Base-by-base conservation (phyloP, 805 yeast genomes). In the Middelhovenomyces tepae region DNA sequence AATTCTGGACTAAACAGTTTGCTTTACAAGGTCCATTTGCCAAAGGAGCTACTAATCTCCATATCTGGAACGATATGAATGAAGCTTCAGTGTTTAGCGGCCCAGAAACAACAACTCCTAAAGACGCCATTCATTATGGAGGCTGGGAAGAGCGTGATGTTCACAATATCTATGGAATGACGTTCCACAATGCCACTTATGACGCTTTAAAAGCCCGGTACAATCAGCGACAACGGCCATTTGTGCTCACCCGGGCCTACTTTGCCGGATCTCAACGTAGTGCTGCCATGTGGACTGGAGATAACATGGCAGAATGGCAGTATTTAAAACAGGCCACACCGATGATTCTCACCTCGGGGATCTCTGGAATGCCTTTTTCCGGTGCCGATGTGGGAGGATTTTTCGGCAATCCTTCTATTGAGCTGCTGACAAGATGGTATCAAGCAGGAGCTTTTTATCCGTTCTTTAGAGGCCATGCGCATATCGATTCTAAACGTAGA, bases 321-420 rank as follows among this genome's bases (percentile, higher is more conserved):
- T 81, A 85, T 48, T 64, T 91, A 40, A 66, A 69, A 45, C 67
- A 73, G 4, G 83, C 95, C 0, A 69, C 85, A 28, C 95, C 97
- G 5, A 87, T 86, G 95, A 56, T 84, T 10, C 63, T 91, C 38
- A 82, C 93, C 3, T 69, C 78, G 43, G 85, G 86, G 29, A 62
- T 83, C 18, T 83, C 74, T 1, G 94, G 94, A 6, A 78, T 75
- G 75, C 95, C 95, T 19, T 89, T 87, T 59, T 70, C 81, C 5
- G 99, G 99, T 6, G 89, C 95, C 6, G 99, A 91, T 60, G 89
- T 91, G 28, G 97, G 95, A 21, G 98, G 99, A 0, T 91, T 91
- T 52, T 87, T 86, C 51, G 94, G 94, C 3, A 71, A 91, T 53
- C 97, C 98, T 0, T 62, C 75, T 0, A 66, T 71, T 22, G 97